Percentiles rank a stretch among this genome's conserved stretches.
phyloP scores from a whole-genome alignment of 192 early-diverging fungal species.

The Blastocladiella britannica region DNA sequence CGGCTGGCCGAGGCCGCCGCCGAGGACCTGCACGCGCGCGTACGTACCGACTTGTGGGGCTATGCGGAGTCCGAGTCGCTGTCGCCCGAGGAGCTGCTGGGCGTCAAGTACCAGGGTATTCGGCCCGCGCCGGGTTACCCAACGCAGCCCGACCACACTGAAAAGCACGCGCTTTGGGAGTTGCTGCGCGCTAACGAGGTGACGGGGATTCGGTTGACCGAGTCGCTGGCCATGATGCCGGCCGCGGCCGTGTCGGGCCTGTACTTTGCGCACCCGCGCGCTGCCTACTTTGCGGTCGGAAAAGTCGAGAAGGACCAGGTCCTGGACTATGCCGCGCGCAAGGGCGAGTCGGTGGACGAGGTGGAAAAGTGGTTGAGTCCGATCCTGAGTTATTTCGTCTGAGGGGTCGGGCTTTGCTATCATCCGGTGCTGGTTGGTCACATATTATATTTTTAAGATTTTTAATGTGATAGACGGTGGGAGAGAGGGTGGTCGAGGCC shows the following conservation, averaged over 20 bases:
- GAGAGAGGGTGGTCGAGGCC: too few relatives aligned
- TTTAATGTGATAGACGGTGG: too few relatives aligned
- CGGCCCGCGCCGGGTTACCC: conserved; percentile 89
- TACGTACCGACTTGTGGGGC: conserved; percentile 76
- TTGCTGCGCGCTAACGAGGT: conserved; percentile 53
- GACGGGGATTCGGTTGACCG: conserved; percentile 77
- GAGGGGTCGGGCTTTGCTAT: too few relatives aligned
- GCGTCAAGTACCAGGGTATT: conserved; percentile 86
- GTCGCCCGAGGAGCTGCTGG: conserved; percentile 56
- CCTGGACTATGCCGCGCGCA: conserved; percentile 51
- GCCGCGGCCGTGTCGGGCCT: conserved; percentile 69
- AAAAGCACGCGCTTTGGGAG: conserved; percentile 86
- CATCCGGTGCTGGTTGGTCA: too few relatives aligned
- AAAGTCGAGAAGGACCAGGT: conserved; percentile 84
- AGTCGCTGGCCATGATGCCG: conserved; percentile 80
- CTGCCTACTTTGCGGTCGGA: conserved; percentile 85
- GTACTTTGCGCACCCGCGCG: conserved; percentile 49
- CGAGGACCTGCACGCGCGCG: conserved; percentile 70
- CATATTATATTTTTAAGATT: too few relatives aligned
- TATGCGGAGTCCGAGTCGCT: conserved; percentile 57
- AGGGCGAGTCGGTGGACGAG: conserved; percentile 32
- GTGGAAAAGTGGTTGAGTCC: conserved; percentile 57
- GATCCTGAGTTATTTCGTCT: conserved; percentile 63
- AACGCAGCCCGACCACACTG: conserved; percentile 84
- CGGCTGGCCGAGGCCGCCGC: conserved; percentile 82